These are phyloP conservation scores for Populus hybrid DNA, from an alignment of 441 rosid species.

Conservation along the genomic window DNA sequence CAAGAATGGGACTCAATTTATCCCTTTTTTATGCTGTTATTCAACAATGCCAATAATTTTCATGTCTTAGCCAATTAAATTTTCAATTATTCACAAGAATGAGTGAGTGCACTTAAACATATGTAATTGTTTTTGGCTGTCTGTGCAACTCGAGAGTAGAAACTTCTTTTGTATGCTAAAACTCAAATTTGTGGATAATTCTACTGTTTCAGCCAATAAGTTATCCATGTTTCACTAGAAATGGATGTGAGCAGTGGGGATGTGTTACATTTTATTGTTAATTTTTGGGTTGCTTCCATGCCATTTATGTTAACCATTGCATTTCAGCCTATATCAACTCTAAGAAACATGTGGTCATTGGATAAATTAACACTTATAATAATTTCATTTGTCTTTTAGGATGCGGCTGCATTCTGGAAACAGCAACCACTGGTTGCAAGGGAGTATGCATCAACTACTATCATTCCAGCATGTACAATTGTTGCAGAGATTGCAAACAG, in stretches of 20 bases:
- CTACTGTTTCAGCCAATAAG: not conserved
- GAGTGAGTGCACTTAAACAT: not conserved
- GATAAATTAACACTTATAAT: not conserved
- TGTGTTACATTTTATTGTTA: not conserved
- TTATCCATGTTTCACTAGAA: not conserved
- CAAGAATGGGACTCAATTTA: not conserved
- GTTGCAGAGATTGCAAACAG: slow-evolving; percentile 67
- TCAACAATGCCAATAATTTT: not conserved
- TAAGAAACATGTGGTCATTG: not conserved
- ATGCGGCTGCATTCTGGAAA: slow-evolving; percentile 88
- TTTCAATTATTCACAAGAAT: not conserved
- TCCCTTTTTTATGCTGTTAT: too few relatives aligned
- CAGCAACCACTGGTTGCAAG: slow-evolving; percentile 81
- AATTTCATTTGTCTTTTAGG: slow-evolving; percentile 38
- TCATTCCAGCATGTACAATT: slow-evolving; percentile 77
- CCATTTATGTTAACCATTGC: not conserved
- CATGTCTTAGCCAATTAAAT: not conserved
- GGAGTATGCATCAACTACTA: slow-evolving; percentile 75
- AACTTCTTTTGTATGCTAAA: not conserved
- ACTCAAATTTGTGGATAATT: not conserved
- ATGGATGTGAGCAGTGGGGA: slow-evolving; percentile 2
- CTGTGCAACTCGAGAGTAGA: not conserved
- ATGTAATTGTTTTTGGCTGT: not conserved
- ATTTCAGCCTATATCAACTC: not conserved
- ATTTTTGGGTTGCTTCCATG: not conserved